Conservation (phyloP, 1,139 yeast genomes). For the Candida pseudocylindracea region DNA sequence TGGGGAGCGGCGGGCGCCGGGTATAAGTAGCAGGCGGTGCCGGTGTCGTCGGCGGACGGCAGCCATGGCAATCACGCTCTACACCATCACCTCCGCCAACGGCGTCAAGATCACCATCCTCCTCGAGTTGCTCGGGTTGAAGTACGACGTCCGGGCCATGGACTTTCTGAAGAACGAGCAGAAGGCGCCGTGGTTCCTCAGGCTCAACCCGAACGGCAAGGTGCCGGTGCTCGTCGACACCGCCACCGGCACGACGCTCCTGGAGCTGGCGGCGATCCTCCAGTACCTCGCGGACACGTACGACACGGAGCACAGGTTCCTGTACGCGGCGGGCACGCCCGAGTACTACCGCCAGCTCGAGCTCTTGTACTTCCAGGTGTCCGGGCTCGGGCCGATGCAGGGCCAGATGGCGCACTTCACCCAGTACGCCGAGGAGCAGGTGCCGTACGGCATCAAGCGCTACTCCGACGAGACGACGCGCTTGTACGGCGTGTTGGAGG, state of each 20-base stretch:
- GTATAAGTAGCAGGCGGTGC: too few species aligned
- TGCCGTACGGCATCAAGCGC: constrained; percentile 28
- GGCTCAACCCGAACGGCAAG: constrained; percentile 38
- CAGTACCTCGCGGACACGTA: constrained; percentile 2
- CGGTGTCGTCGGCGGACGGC: too few species aligned
- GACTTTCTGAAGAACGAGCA: constrained; percentile 17
- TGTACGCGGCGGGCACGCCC: constrained; percentile 1
- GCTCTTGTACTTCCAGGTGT: neutral
- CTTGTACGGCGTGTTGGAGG: constrained; percentile 28
- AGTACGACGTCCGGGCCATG: constrained; percentile 20
- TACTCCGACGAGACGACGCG: constrained; percentile 28
- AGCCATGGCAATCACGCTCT: constrained; percentile 6
- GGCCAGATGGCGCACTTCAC: constrained; percentile 32
- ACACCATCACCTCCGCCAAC: constrained; percentile 30
- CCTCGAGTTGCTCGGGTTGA: constrained; percentile 22
- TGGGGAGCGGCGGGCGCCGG: too few species aligned
- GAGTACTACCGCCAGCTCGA: constrained; percentile 1
- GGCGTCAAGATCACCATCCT: constrained; percentile 27
- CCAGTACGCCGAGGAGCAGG: constrained; percentile 18
- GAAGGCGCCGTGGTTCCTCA: constrained; percentile 29
- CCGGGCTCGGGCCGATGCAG: constrained; percentile 37
- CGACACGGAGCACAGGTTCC: constrained; percentile 2
- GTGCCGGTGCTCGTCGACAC: constrained; percentile 33
- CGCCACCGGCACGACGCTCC: constrained; percentile 9
- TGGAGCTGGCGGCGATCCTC: constrained; percentile 3